Percentiles rank a stretch among this genome's conserved stretches.
Conservation (phyloP, 1,139 yeast species). For the Kurtzmaniella quercitrusa region DNA sequence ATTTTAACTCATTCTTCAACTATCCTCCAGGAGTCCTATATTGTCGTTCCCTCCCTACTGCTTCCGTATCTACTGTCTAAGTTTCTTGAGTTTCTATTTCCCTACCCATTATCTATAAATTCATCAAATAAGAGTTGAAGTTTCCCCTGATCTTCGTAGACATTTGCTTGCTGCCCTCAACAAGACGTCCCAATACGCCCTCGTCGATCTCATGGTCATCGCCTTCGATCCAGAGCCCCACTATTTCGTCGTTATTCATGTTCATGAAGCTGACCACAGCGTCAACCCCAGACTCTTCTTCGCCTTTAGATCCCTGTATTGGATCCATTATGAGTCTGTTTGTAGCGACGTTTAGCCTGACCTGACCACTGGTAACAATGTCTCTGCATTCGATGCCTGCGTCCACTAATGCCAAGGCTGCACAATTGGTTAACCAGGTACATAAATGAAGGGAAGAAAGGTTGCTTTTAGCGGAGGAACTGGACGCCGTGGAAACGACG, state of each 20-base stretch:
- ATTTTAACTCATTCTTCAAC: no score
- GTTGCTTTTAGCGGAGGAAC: conserved; percentile 23
- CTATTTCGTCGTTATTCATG: conserved; percentile 48
- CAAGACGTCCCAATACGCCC: conserved; percentile 20
- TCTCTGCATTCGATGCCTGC: conserved; percentile 79
- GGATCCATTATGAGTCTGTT: conserved; percentile 19
- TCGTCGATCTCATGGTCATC: conserved; percentile 24
- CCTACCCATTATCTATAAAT: conserved; percentile 3
- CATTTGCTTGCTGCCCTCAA: conserved; percentile 40
- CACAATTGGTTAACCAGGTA: conserved; percentile 50
- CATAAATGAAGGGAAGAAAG: conserved; percentile 35
- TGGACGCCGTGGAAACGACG: conserved; percentile 44
- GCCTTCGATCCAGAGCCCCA: conserved; percentile 55
- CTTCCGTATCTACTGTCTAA: no score
- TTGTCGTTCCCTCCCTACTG: no score
- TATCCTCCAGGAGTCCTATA: no score
- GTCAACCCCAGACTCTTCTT: conserved; percentile 20
- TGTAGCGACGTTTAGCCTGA: conserved; percentile 14
- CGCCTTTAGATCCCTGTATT: conserved; percentile 12
- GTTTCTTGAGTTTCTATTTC: background rate
- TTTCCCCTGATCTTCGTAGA: conserved; percentile 44
- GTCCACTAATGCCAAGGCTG: conserved; percentile 74
- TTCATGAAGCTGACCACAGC: conserved; percentile 51
- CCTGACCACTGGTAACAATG: conserved; percentile 70
- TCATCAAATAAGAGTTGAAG: conserved; percentile 30